Conservation (phyloP, 2,329 filamentous ascomycete genomes). For the Kalaharituber pfeilii region DNA sequence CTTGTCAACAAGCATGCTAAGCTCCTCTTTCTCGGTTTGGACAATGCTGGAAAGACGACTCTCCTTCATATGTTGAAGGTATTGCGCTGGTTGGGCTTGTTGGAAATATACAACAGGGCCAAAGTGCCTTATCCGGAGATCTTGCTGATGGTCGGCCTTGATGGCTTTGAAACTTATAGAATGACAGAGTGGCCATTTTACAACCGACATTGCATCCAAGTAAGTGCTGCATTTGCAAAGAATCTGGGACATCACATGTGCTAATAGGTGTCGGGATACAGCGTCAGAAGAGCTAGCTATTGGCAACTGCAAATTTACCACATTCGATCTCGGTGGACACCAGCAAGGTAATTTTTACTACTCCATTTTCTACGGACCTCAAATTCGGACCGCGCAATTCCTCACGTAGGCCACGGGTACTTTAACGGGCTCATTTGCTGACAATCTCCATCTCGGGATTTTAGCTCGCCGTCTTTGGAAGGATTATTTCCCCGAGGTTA, state of each 20-base stretch:
- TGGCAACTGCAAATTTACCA: constrained; percentile 85
- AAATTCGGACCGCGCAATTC: no score
- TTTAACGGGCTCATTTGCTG: constrained; percentile 9
- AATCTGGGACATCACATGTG: not conserved
- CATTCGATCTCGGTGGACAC: constrained; percentile 84
- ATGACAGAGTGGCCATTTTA: constrained; percentile 79
- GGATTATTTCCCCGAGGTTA: constrained; percentile 92
- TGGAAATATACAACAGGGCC: not conserved
- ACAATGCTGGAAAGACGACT: constrained; percentile 90
- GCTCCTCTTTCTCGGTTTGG: constrained; percentile 79
- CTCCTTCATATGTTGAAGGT: constrained; percentile 92
- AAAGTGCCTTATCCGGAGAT: constrained; percentile 4
- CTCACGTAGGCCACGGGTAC: no score
- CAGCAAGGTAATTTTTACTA: constrained; percentile 49
- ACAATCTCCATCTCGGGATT: constrained; percentile 3
- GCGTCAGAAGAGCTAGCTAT: constrained; percentile 85
- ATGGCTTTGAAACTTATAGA: constrained; percentile 35
- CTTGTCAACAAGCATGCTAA: constrained; percentile 93
- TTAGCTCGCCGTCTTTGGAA: constrained; percentile 83
- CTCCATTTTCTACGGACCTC: no score
- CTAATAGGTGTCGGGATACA: constrained; percentile 27
- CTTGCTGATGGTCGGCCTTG: constrained; percentile 10
- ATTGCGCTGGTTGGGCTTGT: constrained; percentile 24
- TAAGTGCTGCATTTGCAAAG: constrained; percentile 32
- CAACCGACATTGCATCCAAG: constrained; percentile 84